A percentile compares a stretch with the other conserved stretches of the same genome.
Conservation (phyloP, 305 asterid species). For the Ajuga reptans region DNA sequence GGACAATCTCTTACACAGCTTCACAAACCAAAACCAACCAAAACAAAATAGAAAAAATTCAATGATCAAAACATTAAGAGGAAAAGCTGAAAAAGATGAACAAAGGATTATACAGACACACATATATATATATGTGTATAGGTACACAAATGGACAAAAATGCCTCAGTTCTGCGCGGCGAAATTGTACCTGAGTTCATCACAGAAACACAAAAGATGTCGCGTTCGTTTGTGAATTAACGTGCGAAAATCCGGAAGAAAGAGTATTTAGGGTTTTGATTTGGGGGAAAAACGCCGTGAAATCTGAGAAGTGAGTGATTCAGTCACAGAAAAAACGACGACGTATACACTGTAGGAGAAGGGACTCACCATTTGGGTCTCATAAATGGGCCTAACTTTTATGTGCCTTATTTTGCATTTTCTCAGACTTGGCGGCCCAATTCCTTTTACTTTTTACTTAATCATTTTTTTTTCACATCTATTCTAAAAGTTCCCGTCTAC, state of each 20-base stretch:
- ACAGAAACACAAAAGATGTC: conserved; percentile 34
- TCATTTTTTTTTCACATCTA: no score
- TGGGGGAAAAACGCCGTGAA: neutral
- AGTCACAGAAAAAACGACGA: no score
- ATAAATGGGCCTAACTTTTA: no score
- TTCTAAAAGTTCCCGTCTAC: no score
- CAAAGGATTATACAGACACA: neutral
- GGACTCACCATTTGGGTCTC: no score
- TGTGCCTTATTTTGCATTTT: no score
- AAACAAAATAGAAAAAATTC: neutral
- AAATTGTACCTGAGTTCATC: conserved; percentile 39
- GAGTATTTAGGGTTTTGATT: neutral
- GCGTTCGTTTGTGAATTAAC: conserved; percentile 8
- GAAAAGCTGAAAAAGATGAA: neutral
- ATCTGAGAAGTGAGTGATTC: no score
- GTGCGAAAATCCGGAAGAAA: neutral
- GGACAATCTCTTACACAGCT: neutral
- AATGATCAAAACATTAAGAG: neutral
- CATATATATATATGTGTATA: no score
- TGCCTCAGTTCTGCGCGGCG: conserved; percentile 15
- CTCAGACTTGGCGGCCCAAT: no score
- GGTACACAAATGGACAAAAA: neutral
- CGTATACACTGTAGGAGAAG: no score
- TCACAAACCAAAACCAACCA: neutral
- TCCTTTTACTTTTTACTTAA: no score